Evolutionary conservation across 352 stramenopile species (phyloP).

Genomic region (Phytopythium vexans): DNA sequence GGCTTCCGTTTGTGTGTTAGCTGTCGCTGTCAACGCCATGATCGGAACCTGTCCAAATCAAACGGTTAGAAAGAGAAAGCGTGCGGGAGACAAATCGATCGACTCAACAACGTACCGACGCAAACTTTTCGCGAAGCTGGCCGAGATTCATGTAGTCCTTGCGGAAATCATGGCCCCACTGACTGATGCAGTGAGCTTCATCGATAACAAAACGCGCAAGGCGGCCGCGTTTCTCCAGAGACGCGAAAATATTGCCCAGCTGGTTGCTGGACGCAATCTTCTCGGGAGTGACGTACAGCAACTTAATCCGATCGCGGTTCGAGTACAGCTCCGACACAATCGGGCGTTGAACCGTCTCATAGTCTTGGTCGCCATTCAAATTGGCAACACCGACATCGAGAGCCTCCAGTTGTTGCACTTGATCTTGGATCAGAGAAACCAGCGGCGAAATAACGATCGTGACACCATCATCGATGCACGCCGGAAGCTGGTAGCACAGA

Average conservation of each 20-base stretch:
- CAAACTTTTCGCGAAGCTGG: conserved; percentile 90
- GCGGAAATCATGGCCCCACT: conserved; percentile 99
- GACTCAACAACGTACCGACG: conserved; percentile 56
- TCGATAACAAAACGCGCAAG: conserved; percentile 98
- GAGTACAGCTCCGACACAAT: conserved; percentile 89
- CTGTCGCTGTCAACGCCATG: conserved; percentile 86
- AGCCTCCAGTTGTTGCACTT: conserved; percentile 95
- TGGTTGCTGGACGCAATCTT: conserved; percentile 92
- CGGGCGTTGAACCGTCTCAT: conserved; percentile 77
- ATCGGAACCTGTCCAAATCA: conserved; percentile 59
- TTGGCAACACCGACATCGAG: conserved; percentile 88
- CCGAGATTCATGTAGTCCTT: conserved; percentile 97
- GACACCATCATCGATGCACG: conserved; percentile 88
- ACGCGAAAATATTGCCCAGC: conserved; percentile 84
- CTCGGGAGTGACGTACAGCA: conserved; percentile 99
- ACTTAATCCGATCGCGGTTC: conserved; percentile 89
- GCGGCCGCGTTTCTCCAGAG: conserved; percentile 64
- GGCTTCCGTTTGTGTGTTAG: conserved; percentile 77
- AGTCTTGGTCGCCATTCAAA: conserved; percentile 87
- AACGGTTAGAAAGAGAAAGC: background rate
- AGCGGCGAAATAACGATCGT: conserved; percentile 98
- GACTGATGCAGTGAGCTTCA: conserved; percentile 95
- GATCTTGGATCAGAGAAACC: conserved; percentile 99
- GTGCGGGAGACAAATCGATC: background rate
- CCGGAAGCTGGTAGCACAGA: conserved; percentile 97